These are phyloP conservation scores for Geranomyces michiganensis DNA, from an alignment of 192 early-diverging fungal genomes.

Conservation along the genomic window DNA sequence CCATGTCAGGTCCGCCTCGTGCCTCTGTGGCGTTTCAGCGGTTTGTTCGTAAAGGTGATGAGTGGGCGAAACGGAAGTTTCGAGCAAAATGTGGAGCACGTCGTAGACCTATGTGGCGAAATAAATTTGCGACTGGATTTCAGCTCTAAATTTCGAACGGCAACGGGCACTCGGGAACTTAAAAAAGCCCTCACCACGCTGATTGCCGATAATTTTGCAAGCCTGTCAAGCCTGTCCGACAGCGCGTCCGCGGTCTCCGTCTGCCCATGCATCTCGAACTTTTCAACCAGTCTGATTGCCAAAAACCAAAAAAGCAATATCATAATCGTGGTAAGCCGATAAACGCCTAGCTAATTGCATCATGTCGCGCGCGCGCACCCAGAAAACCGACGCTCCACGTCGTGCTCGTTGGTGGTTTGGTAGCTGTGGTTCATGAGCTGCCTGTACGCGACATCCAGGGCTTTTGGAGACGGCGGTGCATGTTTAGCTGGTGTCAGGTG, in stretches of 20 bases:
- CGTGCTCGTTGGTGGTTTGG: slow-evolving; percentile 30
- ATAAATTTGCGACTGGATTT: no score
- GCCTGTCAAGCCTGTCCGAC: neutral
- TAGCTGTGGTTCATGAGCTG: slow-evolving; percentile 22
- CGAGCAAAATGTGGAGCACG: slow-evolving; percentile 18
- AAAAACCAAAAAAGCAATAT: no score
- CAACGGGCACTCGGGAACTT: neutral
- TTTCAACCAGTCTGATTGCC: slow-evolving; percentile 31
- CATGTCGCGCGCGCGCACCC: slow-evolving; percentile 5
- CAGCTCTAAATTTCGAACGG: neutral
- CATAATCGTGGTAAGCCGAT: neutral
- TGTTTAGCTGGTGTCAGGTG: neutral
- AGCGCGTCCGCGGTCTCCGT: slow-evolving; percentile 3
- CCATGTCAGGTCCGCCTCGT: slow-evolving; percentile 15
- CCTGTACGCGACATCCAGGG: neutral
- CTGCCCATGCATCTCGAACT: slow-evolving; percentile 26
- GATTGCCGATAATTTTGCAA: no score
- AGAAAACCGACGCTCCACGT: neutral
- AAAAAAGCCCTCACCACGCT: neutral
- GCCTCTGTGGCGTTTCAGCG: neutral
- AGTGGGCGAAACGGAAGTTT: slow-evolving; percentile 6
- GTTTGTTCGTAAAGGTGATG: neutral
- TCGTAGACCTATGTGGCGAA: slow-evolving; percentile 12
- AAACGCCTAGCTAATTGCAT: neutral
- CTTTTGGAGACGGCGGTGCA: neutral